Conservation (phyloP, 257 asterid genomes). For the Solanum tarapatanum region DNA sequence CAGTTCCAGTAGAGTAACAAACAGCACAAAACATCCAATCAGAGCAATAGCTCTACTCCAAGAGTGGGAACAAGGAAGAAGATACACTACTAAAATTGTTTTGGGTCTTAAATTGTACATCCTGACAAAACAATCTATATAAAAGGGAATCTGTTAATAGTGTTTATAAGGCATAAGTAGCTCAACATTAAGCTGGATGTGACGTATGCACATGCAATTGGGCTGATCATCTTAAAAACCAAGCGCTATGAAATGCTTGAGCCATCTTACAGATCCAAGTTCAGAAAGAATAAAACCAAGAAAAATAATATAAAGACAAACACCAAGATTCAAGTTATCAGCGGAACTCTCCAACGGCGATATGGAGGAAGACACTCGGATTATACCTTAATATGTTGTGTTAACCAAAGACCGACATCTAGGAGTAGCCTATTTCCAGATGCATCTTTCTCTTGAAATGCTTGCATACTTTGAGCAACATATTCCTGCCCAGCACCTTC, state of each 20-base stretch:
- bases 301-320: background rate
- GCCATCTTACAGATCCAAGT: background rate
- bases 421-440: slow-evolving; percentile 78
- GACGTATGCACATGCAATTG: background rate
- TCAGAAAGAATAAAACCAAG: background rate
- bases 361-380: background rate
- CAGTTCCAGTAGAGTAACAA: background rate
- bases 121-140: background rate
- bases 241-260: background rate
- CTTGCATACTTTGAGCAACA: slow-evolving; percentile 50
- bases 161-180: background rate
- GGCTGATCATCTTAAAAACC: background rate
- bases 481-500: slow-evolving; percentile 98
- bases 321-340: background rate
- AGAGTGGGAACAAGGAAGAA: background rate
- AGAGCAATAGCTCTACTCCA: background rate
- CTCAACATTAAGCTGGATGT: background rate
- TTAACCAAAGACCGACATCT: slow-evolving; percentile 89
- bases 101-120: background rate
- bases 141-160: background rate
- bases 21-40: background rate
- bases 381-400: slow-evolving; percentile 76
- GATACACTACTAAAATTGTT: background rate
- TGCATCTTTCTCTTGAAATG: slow-evolving; percentile 67
- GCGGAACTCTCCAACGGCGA: background rate